A percentile compares a stretch with the other conserved stretches of the same genome.
phyloP scores from a whole-genome alignment of 1,139 yeast species.

The Blastobotrys proliferans region DNA sequence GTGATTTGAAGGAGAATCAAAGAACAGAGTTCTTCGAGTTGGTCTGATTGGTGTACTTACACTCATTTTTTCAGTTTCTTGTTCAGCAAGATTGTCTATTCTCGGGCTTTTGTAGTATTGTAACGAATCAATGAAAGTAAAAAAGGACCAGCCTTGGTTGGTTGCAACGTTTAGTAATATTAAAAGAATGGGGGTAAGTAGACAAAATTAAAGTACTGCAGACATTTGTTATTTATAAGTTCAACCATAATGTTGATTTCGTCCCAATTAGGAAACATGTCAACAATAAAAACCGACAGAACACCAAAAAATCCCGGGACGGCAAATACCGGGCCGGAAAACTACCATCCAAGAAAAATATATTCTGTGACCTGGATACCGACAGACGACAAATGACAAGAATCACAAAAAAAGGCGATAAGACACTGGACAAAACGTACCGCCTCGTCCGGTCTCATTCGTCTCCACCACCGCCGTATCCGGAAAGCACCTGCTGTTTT shows the following conservation, averaged over 20 bases:
- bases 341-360: too few species aligned
- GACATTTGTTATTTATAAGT: background rate
- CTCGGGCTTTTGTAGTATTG: background rate
- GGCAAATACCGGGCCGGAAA: too few species aligned
- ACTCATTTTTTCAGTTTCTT: conserved; percentile 21
- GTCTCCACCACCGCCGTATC: too few species aligned
- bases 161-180: conserved; percentile 3
- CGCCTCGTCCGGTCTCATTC: too few species aligned
- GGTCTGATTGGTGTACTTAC: conserved; percentile 28
- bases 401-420: too few species aligned
- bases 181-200: background rate
- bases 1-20: conserved; percentile 23
- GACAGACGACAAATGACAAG: too few species aligned
- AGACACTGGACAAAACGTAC: too few species aligned
- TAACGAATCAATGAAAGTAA: background rate
- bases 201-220: background rate
- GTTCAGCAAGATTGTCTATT: conserved; percentile 7
- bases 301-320: too few species aligned
- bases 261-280: conserved; percentile 1
- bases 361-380: too few species aligned
- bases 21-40: conserved; percentile 24
- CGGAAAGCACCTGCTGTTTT: too few species aligned
- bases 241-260: background rate
- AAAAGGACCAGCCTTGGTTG: conserved; percentile 26
- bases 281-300: background rate